Base-by-base conservation (phyloP, 169 alveolate genomes). In the Eimeria praecox region DNA sequence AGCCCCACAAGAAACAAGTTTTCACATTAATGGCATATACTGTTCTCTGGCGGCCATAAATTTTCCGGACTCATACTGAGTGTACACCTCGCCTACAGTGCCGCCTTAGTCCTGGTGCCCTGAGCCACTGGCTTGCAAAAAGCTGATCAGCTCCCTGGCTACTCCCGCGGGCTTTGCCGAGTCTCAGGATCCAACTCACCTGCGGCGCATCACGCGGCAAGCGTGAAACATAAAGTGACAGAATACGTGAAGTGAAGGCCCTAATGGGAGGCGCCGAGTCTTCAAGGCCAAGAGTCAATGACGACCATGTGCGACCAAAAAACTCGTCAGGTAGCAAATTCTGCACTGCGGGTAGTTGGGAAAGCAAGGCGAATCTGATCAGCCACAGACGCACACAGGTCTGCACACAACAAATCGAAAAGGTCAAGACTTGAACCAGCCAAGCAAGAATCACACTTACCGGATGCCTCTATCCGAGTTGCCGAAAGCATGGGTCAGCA, bases 281-380 rank as follows among this genome's bases (percentile, higher is more conserved):
- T 54, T 83, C 91, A 14, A 83, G 75, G 14, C 91, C 91, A 14
- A 83, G 35, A 3, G 71, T 83, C 42, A 83, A 56, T 44, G 69
- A 22, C 33, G 66, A 12, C 91, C 91, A 83, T 22, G 91, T 83
- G 38, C 73, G 91, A 24, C n/a, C 75, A 35, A 83, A 83, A 52
- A 83, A 83, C 38, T 49, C 59, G 54, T 83, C 91, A 10, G 91
- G 91, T 33, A 83, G 91, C 91, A 83, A 54, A 35, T 75, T 33
- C 54, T 83, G 91, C 69, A 83, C 91, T 83, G 91, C 91, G 30
- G 91, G 75, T 33, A 83, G 91, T 52, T 83, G 91, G 49, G 91
- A 83, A 33, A 83, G 91, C 91, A 83, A 52, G 52, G 73, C 64
- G 52, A 83, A 83, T 46, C 91, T 83, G 73, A 83, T 1, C 73